Base-by-base conservation (phyloP, 2,329 filamentous ascomycete species). In the Verticillium alfalfae region DNA sequence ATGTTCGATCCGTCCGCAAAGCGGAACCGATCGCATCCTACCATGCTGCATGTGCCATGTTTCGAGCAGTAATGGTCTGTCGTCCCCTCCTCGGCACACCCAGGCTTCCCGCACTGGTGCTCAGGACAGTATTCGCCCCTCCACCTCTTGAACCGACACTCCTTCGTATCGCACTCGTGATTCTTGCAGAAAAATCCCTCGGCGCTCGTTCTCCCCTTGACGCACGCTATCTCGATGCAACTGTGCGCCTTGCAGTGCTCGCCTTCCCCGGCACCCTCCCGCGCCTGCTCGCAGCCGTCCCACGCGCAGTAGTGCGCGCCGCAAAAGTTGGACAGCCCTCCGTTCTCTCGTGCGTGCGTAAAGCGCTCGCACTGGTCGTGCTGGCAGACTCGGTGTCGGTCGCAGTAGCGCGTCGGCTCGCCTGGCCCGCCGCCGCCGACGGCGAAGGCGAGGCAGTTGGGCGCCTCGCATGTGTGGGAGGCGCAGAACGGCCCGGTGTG, bases 241-340 rank as follows among this genome's bases (percentile, higher is more conserved):
- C 59, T 62, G 52, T 69, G 68, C 10, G 41, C 63, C 7, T 26
- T 55, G 45, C 71, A 73, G 59, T 67, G 63, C 9, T 58, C 63
- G 26, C 59, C 58, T 34, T 34, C 56, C 1, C 59, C 59, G 2
- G 62, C 67, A 2, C 49, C 63, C 6, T 65, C 66, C 16, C 71
- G 61, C 31, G 66, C 67, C 18, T 63, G 62, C n/a, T 66, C 62
- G 62, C 72, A 74, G 45, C 69, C 69, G 16, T 60, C 56, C 22
- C 62, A 65, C 55, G 70, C 66, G 49, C 72, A 73, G 64, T 66
- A 71, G 61, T 74, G 72, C 4, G 64, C 64, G 45, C 68, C 66
- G 62, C 72, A 74, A 60, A 68, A 69, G 4, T 65, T 66, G 12
- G 68, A 67, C 13, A 63, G 56, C 36, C 65, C 59, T 5, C 69